Evolutionary conservation across 148 eudicot genomes (phyloP), one percentile per base, ranked within the genome.

Genomic region (Silene latifolia): DNA sequence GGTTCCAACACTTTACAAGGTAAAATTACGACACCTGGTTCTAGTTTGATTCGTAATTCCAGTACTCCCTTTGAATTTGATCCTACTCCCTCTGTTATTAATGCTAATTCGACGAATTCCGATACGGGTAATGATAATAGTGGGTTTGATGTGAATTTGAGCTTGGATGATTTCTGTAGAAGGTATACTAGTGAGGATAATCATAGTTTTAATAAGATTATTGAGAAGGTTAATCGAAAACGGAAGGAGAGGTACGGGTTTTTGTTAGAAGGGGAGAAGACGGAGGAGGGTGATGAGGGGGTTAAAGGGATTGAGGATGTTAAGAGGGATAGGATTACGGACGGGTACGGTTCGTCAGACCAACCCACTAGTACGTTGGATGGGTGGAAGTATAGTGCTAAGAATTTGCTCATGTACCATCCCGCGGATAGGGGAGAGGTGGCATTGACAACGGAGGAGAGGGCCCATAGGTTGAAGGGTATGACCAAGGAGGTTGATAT

Each of bases 171-270:
- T 79, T 93, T 93, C 25, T 86, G 89, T 74, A 87, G 93, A 83
- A 84, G 80, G 86, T 91, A 89, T 80, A 91, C 97, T 15, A 94
- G 98, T 68, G 96, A 94, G 80, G 98, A 94, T 73, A 91, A 94
- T 59, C 90, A 91, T 68, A 94, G 98, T 76, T 94, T 94, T 64
- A 76, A 84, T 15, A 86, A 84, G 63, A 63, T 93, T 59, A 72
- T 93, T 35, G 98, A 93, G 75, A 91, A 87, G 68, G 93, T 87
- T 64, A 91, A 94, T 83, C 75, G 91, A 80, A 94, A 89, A 84
- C 91, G 87, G 80, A 88, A 85, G 74, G 97, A 89, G 83, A 87
- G 89, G 27, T 85, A 84, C 82, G 93, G 53, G 51, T 82, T 78
- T 88, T 83, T 93, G 87, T 79, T 88, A 62, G 95, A 87, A 77